These are phyloP conservation scores for Salix suchowensis DNA, from an alignment of 345 rosid species.

Conservation along the genomic window DNA sequence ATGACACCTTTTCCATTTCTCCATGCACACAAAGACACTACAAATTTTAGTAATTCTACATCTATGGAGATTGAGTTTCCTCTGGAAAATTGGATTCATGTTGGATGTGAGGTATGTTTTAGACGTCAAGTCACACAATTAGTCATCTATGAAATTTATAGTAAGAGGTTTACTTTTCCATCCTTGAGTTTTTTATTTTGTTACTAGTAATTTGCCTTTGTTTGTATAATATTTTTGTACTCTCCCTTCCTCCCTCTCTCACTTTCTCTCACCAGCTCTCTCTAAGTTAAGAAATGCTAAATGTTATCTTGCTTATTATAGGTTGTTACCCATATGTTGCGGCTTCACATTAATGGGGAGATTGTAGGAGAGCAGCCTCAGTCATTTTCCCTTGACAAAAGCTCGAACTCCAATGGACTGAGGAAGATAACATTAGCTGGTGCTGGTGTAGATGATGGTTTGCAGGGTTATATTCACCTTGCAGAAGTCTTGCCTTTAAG, in stretches of 20 bases:
- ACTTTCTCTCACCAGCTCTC: neutral
- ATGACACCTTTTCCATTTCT: conserved; percentile 46
- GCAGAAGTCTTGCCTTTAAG: conserved; percentile 43
- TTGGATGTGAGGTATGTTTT: conserved; percentile 61
- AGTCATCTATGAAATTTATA: neutral
- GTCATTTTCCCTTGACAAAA: conserved; percentile 33
- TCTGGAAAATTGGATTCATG: conserved; percentile 64
- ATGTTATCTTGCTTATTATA: conserved; percentile 15
- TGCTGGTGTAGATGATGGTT: conserved; percentile 38
- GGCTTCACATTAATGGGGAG: conserved; percentile 57
- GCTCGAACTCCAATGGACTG: conserved; percentile 19
- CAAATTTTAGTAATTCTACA: conserved; percentile 34
- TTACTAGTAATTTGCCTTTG: neutral
- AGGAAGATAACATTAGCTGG: conserved; percentile 44
- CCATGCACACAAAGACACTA: conserved; percentile 33
- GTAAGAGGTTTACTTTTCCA: neutral
- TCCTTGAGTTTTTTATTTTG: neutral
- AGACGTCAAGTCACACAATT: neutral
- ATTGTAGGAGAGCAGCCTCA: conserved; percentile 48
- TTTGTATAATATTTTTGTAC: neutral
- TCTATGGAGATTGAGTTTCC: conserved; percentile 43
- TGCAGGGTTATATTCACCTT: conserved; percentile 55
- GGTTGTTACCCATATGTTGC: conserved; percentile 46
- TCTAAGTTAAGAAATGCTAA: conserved; percentile 1
- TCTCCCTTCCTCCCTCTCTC: neutral